A percentile compares a stretch with the other conserved stretches of the same genome.
These are phyloP conservation scores for Trichoderma atrobrunneum DNA, from an alignment of 2,329 filamentous ascomycete species.

Conservation along the genomic window DNA sequence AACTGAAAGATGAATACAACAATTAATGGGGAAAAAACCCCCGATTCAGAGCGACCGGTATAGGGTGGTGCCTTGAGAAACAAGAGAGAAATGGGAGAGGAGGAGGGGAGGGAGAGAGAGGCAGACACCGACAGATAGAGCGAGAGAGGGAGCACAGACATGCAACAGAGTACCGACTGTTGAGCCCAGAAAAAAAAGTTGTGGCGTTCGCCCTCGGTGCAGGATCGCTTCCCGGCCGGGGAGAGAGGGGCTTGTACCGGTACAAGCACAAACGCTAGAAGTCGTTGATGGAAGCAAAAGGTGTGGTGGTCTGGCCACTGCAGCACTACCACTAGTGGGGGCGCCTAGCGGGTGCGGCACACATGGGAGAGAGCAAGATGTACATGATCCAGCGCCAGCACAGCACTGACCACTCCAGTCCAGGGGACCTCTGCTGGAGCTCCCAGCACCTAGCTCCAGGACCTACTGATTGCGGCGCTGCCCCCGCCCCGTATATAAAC, in stretches of 20 bases:
- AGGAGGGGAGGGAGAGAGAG: not conserved
- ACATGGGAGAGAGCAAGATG: not conserved
- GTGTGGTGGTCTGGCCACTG: slow-evolving; percentile 1
- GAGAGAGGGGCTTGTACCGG: slow-evolving; percentile 12
- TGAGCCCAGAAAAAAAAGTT: not conserved
- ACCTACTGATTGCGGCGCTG: slow-evolving; percentile 55
- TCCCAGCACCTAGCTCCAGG: not conserved
- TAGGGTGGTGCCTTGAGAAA: not conserved
- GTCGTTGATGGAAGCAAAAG: not conserved
- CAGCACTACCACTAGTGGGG: not conserved
- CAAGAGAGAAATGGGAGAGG: not conserved
- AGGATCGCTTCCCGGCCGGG: slow-evolving; percentile 18
- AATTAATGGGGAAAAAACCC: not conserved
- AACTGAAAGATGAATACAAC: not conserved
- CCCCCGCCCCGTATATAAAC: slow-evolving; percentile 62
- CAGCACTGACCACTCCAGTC: not conserved
- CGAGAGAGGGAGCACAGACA: not conserved
- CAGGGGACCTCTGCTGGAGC: not conserved
- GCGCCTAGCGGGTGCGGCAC: not conserved
- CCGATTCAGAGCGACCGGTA: not conserved
- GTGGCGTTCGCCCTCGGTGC: not conserved
- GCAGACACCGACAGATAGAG: not conserved
- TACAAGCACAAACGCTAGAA: slow-evolving; percentile 3
- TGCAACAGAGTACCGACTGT: not conserved
- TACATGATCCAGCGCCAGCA: not conserved